phyloP scores from a whole-genome alignment of 2,329 filamentous ascomycete species.

The Phyllosticta citrichinensis region DNA sequence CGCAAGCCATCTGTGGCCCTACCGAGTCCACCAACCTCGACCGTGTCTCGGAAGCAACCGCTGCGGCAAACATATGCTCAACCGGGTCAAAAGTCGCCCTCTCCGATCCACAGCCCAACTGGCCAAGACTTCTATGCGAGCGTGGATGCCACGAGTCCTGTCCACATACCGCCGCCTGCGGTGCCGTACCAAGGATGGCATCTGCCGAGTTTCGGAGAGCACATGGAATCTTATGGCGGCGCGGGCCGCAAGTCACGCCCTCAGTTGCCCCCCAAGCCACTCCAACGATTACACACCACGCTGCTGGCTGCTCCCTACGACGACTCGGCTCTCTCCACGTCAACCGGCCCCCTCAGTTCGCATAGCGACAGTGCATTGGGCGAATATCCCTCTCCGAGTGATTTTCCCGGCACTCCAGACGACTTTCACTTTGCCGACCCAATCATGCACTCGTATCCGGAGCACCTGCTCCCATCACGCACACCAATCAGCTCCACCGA shows the following conservation, averaged over 20 bases:
- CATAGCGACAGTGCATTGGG: conserved; percentile 31
- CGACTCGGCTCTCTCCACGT: conserved; percentile 32
- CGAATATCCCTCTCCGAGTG: conserved; percentile 37
- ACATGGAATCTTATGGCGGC: conserved; percentile 27
- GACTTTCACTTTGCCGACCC: conserved; percentile 32
- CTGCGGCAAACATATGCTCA: not conserved
- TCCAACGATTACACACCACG: conserved; percentile 35
- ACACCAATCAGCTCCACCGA: conserved; percentile 29
- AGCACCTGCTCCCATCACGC: conserved; percentile 24
- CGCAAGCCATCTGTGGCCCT: not conserved
- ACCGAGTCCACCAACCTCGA: not conserved
- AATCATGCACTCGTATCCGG: conserved; percentile 24
- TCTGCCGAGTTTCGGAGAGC: conserved; percentile 28
- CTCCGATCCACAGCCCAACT: conserved; percentile 10
- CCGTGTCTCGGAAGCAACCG: not conserved
- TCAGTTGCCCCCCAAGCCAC: conserved; percentile 28
- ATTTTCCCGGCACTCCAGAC: conserved; percentile 38
- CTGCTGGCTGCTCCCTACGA: conserved; percentile 32
- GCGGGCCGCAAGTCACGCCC: conserved; percentile 28
- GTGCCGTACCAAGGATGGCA: conserved; percentile 26
- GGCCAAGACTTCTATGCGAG: conserved; percentile 28
- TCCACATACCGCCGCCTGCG: conserved; percentile 29
- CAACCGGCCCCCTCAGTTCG: conserved; percentile 36
- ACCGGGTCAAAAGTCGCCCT: conserved; percentile 6
- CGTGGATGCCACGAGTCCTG: conserved; percentile 28